A percentile compares a stretch with the other conserved stretches of the same genome.
phyloP scores from a whole-genome alignment of 2,329 filamentous ascomycete genomes.

The Shiraia sp. region DNA sequence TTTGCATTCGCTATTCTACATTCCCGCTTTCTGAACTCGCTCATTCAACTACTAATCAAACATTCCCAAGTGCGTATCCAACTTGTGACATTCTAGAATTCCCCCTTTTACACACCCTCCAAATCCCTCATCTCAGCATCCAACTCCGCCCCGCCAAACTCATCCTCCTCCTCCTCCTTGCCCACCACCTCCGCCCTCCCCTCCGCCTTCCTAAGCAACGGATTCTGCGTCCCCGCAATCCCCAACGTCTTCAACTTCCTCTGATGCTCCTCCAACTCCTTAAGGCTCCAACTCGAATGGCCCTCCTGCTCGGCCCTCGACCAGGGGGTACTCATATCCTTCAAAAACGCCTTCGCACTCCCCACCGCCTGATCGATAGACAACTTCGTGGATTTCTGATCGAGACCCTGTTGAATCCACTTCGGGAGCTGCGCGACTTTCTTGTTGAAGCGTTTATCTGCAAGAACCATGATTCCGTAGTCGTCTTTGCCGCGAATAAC shows the following conservation, averaged over 20 bases:
- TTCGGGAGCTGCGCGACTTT: slow-evolving; percentile 90
- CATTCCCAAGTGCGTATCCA: too few relatives aligned
- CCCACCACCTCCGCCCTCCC: slow-evolving; percentile 31
- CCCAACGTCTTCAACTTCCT: slow-evolving; percentile 71
- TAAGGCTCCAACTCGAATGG: slow-evolving; percentile 86
- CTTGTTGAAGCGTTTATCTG: slow-evolving; percentile 90
- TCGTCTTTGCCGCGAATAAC: slow-evolving; percentile 96
- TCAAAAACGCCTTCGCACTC: slow-evolving; percentile 84
- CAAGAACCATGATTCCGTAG: slow-evolving; percentile 99
- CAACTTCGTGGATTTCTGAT: slow-evolving; percentile 84
- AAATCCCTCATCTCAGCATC: slow-evolving; percentile 44
- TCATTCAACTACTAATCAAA: too few relatives aligned
- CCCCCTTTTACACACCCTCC: too few relatives aligned
- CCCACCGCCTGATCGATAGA: slow-evolving; percentile 95
- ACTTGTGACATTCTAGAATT: too few relatives aligned
- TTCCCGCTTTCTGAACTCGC: too few relatives aligned
- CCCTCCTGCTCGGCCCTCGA: slow-evolving; percentile 82
- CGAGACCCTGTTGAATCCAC: slow-evolving; percentile 90
- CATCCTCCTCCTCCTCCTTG: slow-evolving; percentile 32
- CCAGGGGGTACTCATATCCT: slow-evolving; percentile 91
- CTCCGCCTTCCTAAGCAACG: slow-evolving; percentile 43
- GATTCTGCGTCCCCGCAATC: slow-evolving; percentile 63
- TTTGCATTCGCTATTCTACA: too few relatives aligned
- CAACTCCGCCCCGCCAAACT: slow-evolving; percentile 40
- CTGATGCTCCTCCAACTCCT: slow-evolving; percentile 78